A percentile compares a stretch with the other conserved stretches of the same genome.
Conservation (phyloP, 2,329 filamentous ascomycete species). For the Simplicillium sp. region DNA sequence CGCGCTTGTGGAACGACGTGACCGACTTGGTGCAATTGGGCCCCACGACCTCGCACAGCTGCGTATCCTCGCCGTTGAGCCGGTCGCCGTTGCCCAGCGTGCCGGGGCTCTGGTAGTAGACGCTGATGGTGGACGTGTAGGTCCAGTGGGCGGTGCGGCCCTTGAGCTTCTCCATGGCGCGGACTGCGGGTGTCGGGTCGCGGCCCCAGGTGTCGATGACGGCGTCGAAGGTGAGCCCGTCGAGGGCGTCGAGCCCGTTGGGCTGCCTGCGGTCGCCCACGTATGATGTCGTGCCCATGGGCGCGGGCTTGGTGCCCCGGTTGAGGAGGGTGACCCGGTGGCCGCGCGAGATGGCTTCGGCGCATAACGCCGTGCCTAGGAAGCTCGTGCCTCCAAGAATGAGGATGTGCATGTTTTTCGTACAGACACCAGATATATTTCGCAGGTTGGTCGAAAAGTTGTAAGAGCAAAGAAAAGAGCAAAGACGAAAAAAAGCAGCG, state of each 20-base stretch:
- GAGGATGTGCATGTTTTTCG: slow-evolving; percentile 1
- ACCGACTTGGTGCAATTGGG: neutral
- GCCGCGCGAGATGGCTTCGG: neutral
- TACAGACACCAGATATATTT: too few relatives aligned
- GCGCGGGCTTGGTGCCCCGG: slow-evolving; percentile 1
- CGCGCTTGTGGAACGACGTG: neutral
- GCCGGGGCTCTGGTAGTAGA: neutral
- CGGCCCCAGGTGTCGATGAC: slow-evolving; percentile 1
- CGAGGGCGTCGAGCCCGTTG: neutral
- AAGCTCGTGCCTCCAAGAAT: slow-evolving; percentile 1
- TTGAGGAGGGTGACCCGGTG: slow-evolving; percentile 1
- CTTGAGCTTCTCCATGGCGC: neutral
- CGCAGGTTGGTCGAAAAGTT: too few relatives aligned
- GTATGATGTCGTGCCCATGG: neutral
- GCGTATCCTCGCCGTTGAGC: neutral
- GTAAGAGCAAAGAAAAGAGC: too few relatives aligned
- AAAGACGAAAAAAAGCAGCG: too few relatives aligned
- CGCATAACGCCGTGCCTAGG: neutral
- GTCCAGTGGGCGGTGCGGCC: slow-evolving; percentile 1
- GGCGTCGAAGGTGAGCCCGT: neutral
- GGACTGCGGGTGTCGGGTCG: neutral
- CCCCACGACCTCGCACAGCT: neutral
- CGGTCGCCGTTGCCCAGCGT: neutral
- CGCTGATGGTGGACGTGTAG: slow-evolving; percentile 1
- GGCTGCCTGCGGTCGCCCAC: neutral